Evolutionary conservation across 2,329 filamentous ascomycete species (phyloP), one percentile per base, ranked within the genome.

Genomic region (Cercospora sp.): DNA sequence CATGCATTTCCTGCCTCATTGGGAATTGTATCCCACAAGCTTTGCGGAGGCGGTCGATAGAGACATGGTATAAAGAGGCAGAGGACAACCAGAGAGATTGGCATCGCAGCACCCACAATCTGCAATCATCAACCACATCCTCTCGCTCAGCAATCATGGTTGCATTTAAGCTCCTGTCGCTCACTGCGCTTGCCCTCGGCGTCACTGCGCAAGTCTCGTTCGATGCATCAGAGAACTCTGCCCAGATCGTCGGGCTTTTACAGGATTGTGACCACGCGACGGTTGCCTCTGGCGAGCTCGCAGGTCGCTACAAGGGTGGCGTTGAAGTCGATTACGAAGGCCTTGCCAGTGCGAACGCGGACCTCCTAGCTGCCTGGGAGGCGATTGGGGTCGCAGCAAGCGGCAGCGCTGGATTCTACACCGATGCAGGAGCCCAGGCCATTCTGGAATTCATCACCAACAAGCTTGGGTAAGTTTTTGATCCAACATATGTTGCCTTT

Each of bases 121-220:
- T 3, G 16, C 10, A 13, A 9, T 7, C 28, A 1, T 30, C 28
- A 2, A 53, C 3, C 6, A 53, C 21, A 53, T 8, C 13, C 49
- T n/a, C 45, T 28, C 49, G 24, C 21, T 53, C 49, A 53, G 49
- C 49, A 53, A 61, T 26, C 9, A 61, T 55, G 65, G 30, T 66
- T 37, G 59, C 58, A 34, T 55, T 61, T 59, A 62, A 63, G 24
- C 16, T 63, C 21, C 34, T 64, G 34, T 53, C 59, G 34, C 37
- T 61, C 26, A 28, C 67, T 28, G 55, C 53, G 4, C 55, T 65
- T 13, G 53, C 63, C 21, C 37, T 51, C 10, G 49, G 58, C 24
- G 30, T 21, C n/a, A 34, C 34, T n/a, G 65, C 65, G 8, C 65
- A 66, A 58, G 65, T 43, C n/a, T 61, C 65, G 10, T 66, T 66